Percentiles rank a stretch among this genome's conserved stretches.
phyloP scores from a whole-genome alignment of 2,329 filamentous ascomycete genomes.

The Botrytis tulipae region DNA sequence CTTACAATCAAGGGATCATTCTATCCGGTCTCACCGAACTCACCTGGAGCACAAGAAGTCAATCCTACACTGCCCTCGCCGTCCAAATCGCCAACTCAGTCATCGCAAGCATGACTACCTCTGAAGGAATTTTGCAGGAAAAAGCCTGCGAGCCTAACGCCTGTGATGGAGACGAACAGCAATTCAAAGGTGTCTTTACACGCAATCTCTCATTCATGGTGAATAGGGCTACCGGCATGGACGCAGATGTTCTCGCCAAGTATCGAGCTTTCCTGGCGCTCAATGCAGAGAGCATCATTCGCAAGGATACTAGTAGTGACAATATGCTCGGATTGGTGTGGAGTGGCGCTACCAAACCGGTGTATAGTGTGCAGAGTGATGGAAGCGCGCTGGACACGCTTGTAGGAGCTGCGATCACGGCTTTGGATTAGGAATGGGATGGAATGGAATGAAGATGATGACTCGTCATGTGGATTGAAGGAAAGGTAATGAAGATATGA shows the following conservation, averaged over 20 bases:
- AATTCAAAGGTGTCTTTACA: conserved; percentile 73
- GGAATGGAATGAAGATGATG: background rate
- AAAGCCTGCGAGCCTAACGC: conserved; percentile 49
- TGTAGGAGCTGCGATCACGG: conserved; percentile 10
- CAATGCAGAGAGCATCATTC: conserved; percentile 13
- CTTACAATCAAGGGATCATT: conserved; percentile 62
- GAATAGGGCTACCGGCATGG: conserved; percentile 27
- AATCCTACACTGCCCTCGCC: conserved; percentile 47
- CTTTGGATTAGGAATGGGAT: background rate
- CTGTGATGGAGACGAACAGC: conserved; percentile 48
- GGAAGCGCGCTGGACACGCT: conserved; percentile 19
- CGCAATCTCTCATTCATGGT: conserved; percentile 62
- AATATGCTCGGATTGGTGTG: conserved; percentile 19
- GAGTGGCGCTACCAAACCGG: background rate
- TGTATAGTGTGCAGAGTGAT: conserved; percentile 14
- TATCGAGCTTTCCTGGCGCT: conserved; percentile 5
- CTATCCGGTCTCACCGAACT: conserved; percentile 57
- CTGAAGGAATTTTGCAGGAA: conserved; percentile 52
- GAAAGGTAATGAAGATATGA: background rate
- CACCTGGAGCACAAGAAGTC: conserved; percentile 49
- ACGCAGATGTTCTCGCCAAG: background rate
- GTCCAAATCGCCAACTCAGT: conserved; percentile 54
- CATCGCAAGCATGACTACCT: conserved; percentile 46
- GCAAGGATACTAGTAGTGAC: background rate
- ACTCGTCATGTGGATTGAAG: background rate